phyloP scores from a whole-genome alignment of 441 rosid genomes.

The Rhodomyrtus psidioides region DNA sequence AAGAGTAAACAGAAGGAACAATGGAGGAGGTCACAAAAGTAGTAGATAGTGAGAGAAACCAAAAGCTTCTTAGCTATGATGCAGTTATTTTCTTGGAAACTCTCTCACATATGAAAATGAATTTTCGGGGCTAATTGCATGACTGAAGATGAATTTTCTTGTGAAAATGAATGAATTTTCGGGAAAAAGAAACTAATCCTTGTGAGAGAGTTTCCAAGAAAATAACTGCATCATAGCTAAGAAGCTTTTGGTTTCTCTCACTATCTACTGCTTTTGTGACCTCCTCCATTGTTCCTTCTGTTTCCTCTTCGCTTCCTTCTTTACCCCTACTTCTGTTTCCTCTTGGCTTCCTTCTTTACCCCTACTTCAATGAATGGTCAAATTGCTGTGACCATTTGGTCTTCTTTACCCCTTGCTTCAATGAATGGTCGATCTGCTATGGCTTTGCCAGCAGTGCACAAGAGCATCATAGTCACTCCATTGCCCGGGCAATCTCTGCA shows the following conservation, averaged over 20 bases:
- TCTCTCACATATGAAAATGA: no score
- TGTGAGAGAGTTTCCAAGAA: no score
- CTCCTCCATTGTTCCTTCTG: background rate
- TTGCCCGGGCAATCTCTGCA: background rate
- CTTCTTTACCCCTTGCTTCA: background rate
- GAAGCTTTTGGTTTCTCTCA: background rate
- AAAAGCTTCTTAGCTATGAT: background rate
- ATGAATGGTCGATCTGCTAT: background rate
- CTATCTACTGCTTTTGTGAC: background rate
- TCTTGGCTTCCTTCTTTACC: no score
- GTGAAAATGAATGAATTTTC: background rate
- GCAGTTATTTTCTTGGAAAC: background rate
- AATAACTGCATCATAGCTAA: background rate
- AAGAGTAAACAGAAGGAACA: background rate
- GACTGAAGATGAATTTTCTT: no score
- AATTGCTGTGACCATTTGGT: no score
- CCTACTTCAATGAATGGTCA: no score
- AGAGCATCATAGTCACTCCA: background rate
- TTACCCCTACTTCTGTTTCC: no score
- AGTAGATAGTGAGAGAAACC: background rate
- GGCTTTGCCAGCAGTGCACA: background rate
- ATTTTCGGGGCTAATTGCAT: no score
- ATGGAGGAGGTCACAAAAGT: background rate
- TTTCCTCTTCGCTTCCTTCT: no score
- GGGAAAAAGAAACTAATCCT: no score